Percentiles rank a stretch among this genome's conserved stretches.
These are phyloP conservation scores for Ophiorrhiza pumila DNA, from an alignment of 257 asterid genomes.

Conservation along the genomic window DNA sequence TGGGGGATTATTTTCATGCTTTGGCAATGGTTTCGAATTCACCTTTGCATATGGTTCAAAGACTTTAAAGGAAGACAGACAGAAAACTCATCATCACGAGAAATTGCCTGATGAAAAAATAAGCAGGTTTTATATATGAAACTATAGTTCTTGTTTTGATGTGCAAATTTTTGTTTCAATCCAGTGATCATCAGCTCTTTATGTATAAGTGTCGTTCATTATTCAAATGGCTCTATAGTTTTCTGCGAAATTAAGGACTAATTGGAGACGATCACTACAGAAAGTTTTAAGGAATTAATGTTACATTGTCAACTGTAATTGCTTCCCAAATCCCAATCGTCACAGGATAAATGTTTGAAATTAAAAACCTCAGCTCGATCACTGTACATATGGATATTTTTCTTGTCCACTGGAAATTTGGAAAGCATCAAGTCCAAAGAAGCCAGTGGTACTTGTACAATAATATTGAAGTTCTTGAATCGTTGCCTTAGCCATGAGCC, in stretches of 20 bases:
- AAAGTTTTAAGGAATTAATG: not conserved
- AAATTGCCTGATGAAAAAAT: slow-evolving; percentile 18
- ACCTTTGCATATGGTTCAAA: slow-evolving; percentile 57
- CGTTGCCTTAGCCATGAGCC: not conserved
- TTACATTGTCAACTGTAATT: not conserved
- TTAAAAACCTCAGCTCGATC: not conserved
- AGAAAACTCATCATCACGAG: slow-evolving; percentile 11
- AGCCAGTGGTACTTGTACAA: too few relatives aligned
- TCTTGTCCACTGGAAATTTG: not conserved
- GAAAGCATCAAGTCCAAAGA: too few relatives aligned
- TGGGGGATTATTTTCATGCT: slow-evolving; percentile 56
- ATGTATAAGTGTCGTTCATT: not conserved
- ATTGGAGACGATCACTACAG: not conserved
- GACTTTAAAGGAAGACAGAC: slow-evolving; percentile 28
- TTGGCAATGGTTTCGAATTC: slow-evolving; percentile 56
- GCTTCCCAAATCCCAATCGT: not conserved
- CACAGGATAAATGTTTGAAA: not conserved
- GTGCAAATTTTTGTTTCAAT: not conserved
- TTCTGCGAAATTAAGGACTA: not conserved
- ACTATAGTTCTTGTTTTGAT: not conserved
- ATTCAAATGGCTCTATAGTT: not conserved
- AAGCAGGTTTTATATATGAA: slow-evolving; percentile 21
- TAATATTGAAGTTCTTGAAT: slow-evolving; percentile 1
- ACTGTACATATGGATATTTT: not conserved
- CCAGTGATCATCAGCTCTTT: not conserved